Base-by-base conservation (phyloP, 208 protist genomes). In the Trypanosoma vivax region DNA sequence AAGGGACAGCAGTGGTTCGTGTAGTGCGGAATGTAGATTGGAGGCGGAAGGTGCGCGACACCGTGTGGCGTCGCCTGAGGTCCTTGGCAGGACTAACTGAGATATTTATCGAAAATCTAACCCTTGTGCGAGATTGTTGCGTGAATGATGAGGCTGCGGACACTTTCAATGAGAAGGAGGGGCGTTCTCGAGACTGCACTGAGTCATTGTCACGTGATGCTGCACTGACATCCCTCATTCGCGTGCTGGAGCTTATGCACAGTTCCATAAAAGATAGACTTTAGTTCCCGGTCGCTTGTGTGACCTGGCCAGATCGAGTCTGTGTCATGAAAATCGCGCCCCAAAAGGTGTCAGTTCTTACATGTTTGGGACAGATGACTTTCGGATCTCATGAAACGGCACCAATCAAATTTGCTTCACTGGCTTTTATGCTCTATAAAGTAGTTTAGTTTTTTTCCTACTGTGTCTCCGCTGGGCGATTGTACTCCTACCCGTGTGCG, bases 1-100 rank as follows among this genome's bases (percentile, higher is more conserved):
- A n/a, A n/a, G n/a, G 61, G 16, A 23, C 4, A 30, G 25, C 4
- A 18, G 42, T 13, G 10, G 61, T 65, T 19, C 47, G 54, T 24
- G 48, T 65, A 14, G 64, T 54, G 30, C 39, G 57, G 9, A 33
- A 33, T 43, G 52, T 35, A 18, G 38, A 48, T 38, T 65, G 72
- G 29, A 67, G 69, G 0, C 81, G 76, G 1, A 35, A 39, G 21
- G 58, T 78, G 57, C 81, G 81, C 11, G 71, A 83, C 35, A 52
- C 46, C 13, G 38, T 83, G 29, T 50, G 52, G 19, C 52, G 62
- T n/a, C 67, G 70, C 2, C 47, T 85, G 3, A 67, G 69, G 2
- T 46, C 60, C 23, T 71, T 89, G n/a, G 50, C 45, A 18, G 24
- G 31, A 5, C 33, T 72, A 11, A 79, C 73, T 19, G 50, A 64